These are phyloP conservation scores for Beauveria sp. DNA, from an alignment of 2,329 filamentous ascomycete species.

Conservation along the genomic window DNA sequence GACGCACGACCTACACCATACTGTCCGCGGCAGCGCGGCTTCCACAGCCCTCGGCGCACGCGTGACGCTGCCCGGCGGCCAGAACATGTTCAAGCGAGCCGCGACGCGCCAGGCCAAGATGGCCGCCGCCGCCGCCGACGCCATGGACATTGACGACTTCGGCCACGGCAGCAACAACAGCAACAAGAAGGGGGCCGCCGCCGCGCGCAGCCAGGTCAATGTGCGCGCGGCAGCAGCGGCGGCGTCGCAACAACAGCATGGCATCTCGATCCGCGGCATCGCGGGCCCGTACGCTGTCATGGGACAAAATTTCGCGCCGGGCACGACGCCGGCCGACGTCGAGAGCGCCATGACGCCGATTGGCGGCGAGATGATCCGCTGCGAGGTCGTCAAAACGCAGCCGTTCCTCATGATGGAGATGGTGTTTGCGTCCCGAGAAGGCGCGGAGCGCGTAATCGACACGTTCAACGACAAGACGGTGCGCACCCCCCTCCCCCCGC, in stretches of 20 bases:
- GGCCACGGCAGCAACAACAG: slow-evolving; percentile 17
- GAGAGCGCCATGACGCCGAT: slow-evolving; percentile 72
- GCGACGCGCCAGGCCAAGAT: slow-evolving; percentile 29
- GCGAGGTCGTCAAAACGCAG: slow-evolving; percentile 56
- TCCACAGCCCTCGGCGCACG: slow-evolving; percentile 39
- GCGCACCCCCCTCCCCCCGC: slow-evolving; percentile 22
- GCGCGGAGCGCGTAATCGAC: slow-evolving; percentile 65
- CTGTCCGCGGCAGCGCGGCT: slow-evolving; percentile 27
- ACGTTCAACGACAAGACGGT: slow-evolving; percentile 76
- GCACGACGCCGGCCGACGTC: slow-evolving; percentile 75
- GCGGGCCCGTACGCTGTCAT: slow-evolving; percentile 65
- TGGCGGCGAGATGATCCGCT: slow-evolving; percentile 61
- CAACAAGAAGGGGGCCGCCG: slow-evolving; percentile 11
- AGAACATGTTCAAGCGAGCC: slow-evolving; percentile 18
- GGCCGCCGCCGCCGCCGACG: slow-evolving; percentile 35
- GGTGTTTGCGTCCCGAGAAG: slow-evolving; percentile 62
- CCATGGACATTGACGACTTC: slow-evolving; percentile 26
- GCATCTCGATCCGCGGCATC: slow-evolving; percentile 66
- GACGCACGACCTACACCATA: slow-evolving; percentile 61
- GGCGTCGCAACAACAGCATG: slow-evolving; percentile 23
- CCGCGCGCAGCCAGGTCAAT: slow-evolving; percentile 15
- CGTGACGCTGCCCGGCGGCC: slow-evolving; percentile 34
- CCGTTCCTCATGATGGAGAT: slow-evolving; percentile 75
- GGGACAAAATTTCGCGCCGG: slow-evolving; percentile 74
- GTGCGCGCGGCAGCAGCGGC: slow-evolving; percentile 17